Base-by-base conservation (phyloP, 495 filamentous ascomycete species). In the Amorphotheca resinae region DNA sequence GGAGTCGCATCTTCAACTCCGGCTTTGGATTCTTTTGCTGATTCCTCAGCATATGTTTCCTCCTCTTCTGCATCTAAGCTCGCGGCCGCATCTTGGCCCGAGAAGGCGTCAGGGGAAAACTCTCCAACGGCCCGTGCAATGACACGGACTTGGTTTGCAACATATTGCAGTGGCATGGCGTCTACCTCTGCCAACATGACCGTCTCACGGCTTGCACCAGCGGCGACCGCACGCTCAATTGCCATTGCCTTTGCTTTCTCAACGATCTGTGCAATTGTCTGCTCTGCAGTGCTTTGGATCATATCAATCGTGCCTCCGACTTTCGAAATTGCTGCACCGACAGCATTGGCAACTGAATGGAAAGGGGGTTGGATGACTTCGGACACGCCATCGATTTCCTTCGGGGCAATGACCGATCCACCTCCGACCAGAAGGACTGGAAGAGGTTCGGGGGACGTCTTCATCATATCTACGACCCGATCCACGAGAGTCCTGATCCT, bases 251-350 rank as follows among this genome's bases (percentile, higher is more conserved):
- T 63, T 11, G 60, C 61, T 33, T 59, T 57, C 21, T 64, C 58
- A 22, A 56, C 51, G 2, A 58, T 62, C 22, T 60, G 44, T 5
- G 44, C 53, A 31, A 61, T 56, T 18, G 58, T 55, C 22, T 60
- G 49, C 35, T 63, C 51, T 23, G 45, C 55, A 3, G 63, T 52
- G n/a, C 58, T 61, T 47, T 64, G 56, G 33, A 72, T 62, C 15
- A 64, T 58, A 47, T 72, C 68, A 12, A 69, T 58, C 7, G 62
- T 64, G 2, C 65, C 71, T 18, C 63, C 65, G 18, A 74, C 68
- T 42, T 67, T 64, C 11, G 68, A 64, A 38, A 66, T 72, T 4
- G 73, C 73, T 22, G 72, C 72, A 2, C 73, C 72, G 28, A 77
- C 68, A 1, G 73, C 73, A 50, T 77, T 77, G 0, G 72, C 73